These are phyloP conservation scores for Daldinia grandis DNA, from an alignment of 495 filamentous ascomycete genomes.

Conservation along the genomic window DNA sequence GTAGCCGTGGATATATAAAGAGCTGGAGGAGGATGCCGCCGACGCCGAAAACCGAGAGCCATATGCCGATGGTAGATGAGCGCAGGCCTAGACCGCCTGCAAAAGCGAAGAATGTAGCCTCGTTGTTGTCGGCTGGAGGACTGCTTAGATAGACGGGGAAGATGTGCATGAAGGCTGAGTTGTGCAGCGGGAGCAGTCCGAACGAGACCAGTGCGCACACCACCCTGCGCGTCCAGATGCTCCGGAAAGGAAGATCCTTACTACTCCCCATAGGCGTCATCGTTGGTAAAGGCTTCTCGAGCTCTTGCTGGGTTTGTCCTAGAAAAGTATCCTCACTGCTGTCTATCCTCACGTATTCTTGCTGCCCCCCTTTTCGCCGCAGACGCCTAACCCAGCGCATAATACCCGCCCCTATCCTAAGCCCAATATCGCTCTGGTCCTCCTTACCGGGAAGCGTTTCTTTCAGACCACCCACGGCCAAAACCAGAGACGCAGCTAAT, in stretches of 20 bases:
- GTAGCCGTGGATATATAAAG: constrained; percentile 71
- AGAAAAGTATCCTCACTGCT: constrained; percentile 31
- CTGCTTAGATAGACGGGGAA: constrained; percentile 77
- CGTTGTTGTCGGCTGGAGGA: constrained; percentile 61
- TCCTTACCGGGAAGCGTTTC: constrained; percentile 46
- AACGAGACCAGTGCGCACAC: constrained; percentile 69
- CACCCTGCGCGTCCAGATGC: constrained; percentile 71
- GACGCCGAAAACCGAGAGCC: constrained; percentile 73
- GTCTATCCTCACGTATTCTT: constrained; percentile 30
- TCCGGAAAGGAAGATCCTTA: constrained; percentile 60
- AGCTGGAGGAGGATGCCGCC: constrained; percentile 75
- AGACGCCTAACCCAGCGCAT: constrained; percentile 46
- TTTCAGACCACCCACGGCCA: constrained; percentile 32
- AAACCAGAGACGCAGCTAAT: constrained; percentile 34
- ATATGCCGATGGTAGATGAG: constrained; percentile 72
- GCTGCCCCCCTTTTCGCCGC: background rate
- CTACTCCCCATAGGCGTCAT: constrained; percentile 30
- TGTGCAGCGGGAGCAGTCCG: constrained; percentile 75
- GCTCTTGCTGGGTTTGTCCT: constrained; percentile 35
- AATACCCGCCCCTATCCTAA: constrained; percentile 28
- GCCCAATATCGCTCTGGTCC: constrained; percentile 42
- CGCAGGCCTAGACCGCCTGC: constrained; percentile 75
- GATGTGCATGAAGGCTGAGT: constrained; percentile 77
- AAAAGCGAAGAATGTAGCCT: constrained; percentile 68
- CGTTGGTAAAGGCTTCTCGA: constrained; percentile 42